Evolutionary conservation across 805 yeast species (phyloP).

Genomic region (Saccharomycopsis fibuligera): DNA sequence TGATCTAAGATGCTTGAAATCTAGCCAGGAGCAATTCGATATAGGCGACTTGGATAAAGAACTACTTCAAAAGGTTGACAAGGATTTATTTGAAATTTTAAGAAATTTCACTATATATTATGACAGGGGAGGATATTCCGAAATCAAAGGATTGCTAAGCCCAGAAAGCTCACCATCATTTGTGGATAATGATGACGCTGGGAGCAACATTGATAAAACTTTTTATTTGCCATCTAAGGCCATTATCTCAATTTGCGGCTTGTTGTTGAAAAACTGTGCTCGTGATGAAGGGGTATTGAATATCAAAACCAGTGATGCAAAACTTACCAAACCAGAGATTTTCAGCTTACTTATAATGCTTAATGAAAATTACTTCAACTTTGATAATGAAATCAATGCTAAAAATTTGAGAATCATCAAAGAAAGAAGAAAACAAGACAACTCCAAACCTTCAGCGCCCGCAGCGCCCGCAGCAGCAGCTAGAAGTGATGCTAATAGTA

Average conservation of each 20-base stretch:
- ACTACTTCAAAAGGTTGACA: conserved; percentile 18
- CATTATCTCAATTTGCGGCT: conserved; percentile 17
- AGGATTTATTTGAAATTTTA: conserved; percentile 19
- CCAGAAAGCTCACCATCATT: conserved; percentile 10
- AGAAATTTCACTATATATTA: conserved; percentile 20
- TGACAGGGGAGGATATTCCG: conserved; percentile 18
- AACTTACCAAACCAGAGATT: conserved; percentile 18
- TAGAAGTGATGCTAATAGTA: neutral
- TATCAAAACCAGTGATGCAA: conserved; percentile 7
- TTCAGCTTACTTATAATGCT: conserved; percentile 18
- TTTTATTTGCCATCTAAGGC: conserved; percentile 20
- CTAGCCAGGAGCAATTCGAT: conserved; percentile 12
- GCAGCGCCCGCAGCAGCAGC: neutral
- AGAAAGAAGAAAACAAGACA: conserved; percentile 3
- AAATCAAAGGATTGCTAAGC: conserved; percentile 16
- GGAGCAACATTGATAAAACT: neutral
- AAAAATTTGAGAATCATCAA: conserved; percentile 14
- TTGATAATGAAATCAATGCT: conserved; percentile 20
- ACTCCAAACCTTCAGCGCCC: neutral
- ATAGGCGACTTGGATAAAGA: conserved; percentile 19
- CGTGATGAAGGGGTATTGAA: conserved; percentile 8
- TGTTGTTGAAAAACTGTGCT: conserved; percentile 15
- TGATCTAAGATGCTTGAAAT: conserved; percentile 16
- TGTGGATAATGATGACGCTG: neutral
- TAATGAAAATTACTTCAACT: conserved; percentile 22